phyloP scores from a whole-genome alignment of 345 rosid species.

The Arabidopsis suecica region DNA sequence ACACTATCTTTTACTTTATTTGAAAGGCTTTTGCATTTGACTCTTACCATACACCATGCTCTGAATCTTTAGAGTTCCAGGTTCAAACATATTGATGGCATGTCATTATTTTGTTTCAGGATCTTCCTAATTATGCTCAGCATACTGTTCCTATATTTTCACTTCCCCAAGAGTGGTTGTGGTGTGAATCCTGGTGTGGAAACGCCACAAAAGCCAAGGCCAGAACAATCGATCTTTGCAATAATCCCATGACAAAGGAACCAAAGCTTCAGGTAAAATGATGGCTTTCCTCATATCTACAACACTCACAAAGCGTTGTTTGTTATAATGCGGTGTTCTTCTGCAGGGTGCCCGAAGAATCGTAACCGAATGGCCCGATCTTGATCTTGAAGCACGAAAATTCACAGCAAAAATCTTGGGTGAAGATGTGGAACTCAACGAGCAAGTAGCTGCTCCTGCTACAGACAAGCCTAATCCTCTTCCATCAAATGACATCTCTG shows the following conservation, averaged over 20 bases:
- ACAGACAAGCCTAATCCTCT: slow-evolving; percentile 39
- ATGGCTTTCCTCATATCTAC: not conserved
- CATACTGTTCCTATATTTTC: slow-evolving; percentile 93
- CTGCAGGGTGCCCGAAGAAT: slow-evolving; percentile 91
- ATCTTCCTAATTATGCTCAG: slow-evolving; percentile 99
- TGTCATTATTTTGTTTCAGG: slow-evolving; percentile 58
- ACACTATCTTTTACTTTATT: slow-evolving; percentile 6
- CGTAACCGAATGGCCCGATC: slow-evolving; percentile 80
- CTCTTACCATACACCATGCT: not conserved
- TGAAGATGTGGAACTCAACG: slow-evolving; percentile 68
- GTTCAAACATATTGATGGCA: slow-evolving; percentile 28
- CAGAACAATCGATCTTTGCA: slow-evolving; percentile 96
- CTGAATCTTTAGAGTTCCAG: not conserved
- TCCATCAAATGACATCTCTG: slow-evolving; percentile 34
- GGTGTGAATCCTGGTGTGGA: slow-evolving; percentile 99
- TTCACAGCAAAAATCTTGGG: slow-evolving; percentile 80
- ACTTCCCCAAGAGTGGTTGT: slow-evolving; percentile 95
- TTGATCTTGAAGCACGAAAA: slow-evolving; percentile 73
- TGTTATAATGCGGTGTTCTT: slow-evolving; percentile 7
- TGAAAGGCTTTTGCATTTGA: slow-evolving; percentile 13
- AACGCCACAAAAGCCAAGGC: slow-evolving; percentile 94
- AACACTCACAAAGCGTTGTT: not conserved
- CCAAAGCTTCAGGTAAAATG: slow-evolving; percentile 87
- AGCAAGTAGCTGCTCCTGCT: slow-evolving; percentile 39
- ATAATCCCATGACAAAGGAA: slow-evolving; percentile 99